Conservation (phyloP, 129 eudicot genomes). For the Rutidosis leptorrhynchoides region DNA sequence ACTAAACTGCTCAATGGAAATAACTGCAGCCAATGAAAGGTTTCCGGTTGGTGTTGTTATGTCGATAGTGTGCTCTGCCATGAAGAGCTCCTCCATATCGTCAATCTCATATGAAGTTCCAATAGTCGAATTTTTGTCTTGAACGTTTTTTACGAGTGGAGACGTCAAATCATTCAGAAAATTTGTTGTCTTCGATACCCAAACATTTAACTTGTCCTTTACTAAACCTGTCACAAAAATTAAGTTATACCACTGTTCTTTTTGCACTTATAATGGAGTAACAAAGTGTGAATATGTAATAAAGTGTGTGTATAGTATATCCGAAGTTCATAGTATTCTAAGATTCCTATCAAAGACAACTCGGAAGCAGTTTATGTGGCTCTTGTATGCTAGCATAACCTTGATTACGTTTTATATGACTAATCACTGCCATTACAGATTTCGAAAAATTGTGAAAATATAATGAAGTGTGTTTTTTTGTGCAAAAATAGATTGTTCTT, state of each 20-base stretch:
- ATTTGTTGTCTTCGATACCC: conserved; percentile 82
- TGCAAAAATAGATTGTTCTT: neutral
- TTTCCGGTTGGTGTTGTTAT: conserved; percentile 48
- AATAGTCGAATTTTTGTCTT: conserved; percentile 35
- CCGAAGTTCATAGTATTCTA: neutral
- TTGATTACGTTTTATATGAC: neutral
- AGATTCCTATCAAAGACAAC: neutral
- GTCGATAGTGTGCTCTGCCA: conserved; percentile 67
- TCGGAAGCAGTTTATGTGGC: neutral
- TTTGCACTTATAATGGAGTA: neutral
- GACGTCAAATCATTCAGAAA: conserved; percentile 70
- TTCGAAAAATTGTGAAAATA: neutral
- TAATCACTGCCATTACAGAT: neutral
- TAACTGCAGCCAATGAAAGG: conserved; percentile 63
- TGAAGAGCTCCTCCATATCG: conserved; percentile 60
- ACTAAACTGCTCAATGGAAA: conserved; percentile 80
- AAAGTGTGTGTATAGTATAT: neutral
- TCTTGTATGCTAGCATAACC: neutral
- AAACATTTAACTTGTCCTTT: conserved; percentile 59
- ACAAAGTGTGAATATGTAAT: neutral
- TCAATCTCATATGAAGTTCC: conserved; percentile 37
- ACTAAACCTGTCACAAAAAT: conserved; percentile 54
- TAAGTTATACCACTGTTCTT: neutral
- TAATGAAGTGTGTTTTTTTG: neutral
- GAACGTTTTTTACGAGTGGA: conserved; percentile 63